phyloP scores from a whole-genome alignment of 192 early-diverging fungal species.

The Linnemannia elongata region DNA sequence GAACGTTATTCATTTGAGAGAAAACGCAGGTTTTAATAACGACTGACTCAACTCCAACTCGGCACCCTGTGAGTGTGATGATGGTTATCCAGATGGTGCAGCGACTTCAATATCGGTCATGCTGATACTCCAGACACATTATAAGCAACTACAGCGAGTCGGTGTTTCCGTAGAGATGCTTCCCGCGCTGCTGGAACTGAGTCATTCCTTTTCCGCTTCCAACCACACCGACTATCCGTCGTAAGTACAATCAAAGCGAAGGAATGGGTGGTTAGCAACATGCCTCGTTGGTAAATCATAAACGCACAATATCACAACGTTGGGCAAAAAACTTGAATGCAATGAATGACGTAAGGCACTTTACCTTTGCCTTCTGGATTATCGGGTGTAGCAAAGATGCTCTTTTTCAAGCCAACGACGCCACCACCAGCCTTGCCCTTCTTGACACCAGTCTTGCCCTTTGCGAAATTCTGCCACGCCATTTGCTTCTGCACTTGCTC shows the following conservation, averaged over 20 bases:
- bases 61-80: too few species aligned
- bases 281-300: neutral
- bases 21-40: neutral
- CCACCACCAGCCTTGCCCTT: constrained; percentile 49
- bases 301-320: neutral
- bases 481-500: constrained; percentile 81
- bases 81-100: neutral
- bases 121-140: neutral
- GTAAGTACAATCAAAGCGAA: neutral
- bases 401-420: constrained; percentile 71
- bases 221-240: constrained; percentile 77
- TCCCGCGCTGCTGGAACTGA: constrained; percentile 78
- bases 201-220: constrained; percentile 87
- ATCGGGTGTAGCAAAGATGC: constrained; percentile 87
- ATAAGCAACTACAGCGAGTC: constrained; percentile 29
- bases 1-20: neutral
- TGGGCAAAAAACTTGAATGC: neutral
- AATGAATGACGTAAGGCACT: neutral
- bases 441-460: constrained; percentile 58
- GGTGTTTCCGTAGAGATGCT: constrained; percentile 73
- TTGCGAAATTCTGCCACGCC: constrained; percentile 82
- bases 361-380: constrained; percentile 81
- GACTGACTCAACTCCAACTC: neutral
- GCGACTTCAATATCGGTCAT: neutral
- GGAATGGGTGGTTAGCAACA: neutral